A percentile compares a stretch with the other conserved stretches of the same genome.
These are phyloP conservation scores for Thoreauomyces humboldtii DNA, from an alignment of 192 early-diverging fungal genomes.

Conservation along the genomic window DNA sequence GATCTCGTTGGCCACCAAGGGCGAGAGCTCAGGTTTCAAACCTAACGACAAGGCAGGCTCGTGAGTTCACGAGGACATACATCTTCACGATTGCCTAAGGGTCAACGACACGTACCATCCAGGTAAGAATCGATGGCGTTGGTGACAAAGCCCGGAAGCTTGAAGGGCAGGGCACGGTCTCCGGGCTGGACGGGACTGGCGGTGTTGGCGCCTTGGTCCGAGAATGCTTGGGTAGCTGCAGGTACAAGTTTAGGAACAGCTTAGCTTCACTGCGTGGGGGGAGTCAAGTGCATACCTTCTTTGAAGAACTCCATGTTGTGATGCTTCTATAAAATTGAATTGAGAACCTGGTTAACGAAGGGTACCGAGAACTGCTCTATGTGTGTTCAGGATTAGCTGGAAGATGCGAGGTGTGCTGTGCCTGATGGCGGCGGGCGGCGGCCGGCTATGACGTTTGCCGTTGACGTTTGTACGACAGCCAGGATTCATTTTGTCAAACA, in stretches of 20 bases:
- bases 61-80: background rate
- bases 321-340: no score
- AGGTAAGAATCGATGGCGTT: slow-evolving; percentile 21
- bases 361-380: no score
- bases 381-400: no score
- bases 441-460: no score
- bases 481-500: no score
- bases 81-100: background rate
- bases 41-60: slow-evolving; percentile 1
- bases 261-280: background rate
- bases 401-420: no score
- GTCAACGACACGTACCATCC: background rate
- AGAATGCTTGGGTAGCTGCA: background rate
- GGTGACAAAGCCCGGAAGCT: slow-evolving; percentile 23
- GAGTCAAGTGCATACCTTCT: background rate
- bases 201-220: background rate
- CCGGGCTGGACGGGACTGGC: background rate
- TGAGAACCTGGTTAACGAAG: no score
- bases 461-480: no score
- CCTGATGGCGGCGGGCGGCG: no score
- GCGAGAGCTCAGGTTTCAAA: slow-evolving; percentile 19
- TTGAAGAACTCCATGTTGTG: background rate
- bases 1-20: slow-evolving; percentile 16
- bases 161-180: slow-evolving; percentile 17
- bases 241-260: background rate